phyloP scores from a whole-genome alignment of 257 asterid species.

The Eustoma russellianum region DNA sequence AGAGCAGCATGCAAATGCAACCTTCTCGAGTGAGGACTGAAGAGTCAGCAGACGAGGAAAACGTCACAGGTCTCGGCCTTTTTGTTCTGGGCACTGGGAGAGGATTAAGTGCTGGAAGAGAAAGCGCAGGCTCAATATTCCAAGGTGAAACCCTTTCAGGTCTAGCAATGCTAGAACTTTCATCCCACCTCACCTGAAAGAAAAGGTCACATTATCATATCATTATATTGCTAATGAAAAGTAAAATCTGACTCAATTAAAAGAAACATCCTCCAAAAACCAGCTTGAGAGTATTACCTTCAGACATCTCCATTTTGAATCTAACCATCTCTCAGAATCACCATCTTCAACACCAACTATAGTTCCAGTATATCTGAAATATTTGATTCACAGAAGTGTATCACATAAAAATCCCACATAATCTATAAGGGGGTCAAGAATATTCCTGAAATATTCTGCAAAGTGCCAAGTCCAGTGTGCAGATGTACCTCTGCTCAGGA shows the following conservation, averaged over 20 bases:
- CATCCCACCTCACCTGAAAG: conserved; percentile 94
- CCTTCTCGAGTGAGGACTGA: conserved; percentile 87
- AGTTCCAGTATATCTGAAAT: conserved; percentile 77
- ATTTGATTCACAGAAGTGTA: neutral
- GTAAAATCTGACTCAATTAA: no score
- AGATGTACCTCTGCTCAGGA: conserved; percentile 84
- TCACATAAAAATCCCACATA: neutral
- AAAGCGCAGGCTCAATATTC: conserved; percentile 85
- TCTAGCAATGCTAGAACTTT: conserved; percentile 68
- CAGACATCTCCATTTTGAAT: conserved; percentile 92
- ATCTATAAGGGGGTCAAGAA: no score
- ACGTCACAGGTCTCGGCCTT: conserved; percentile 59
- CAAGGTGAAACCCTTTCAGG: conserved; percentile 97
- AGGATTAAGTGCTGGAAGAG: conserved; percentile 83
- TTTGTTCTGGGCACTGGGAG: conserved; percentile 63
- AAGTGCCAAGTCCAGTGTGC: no score
- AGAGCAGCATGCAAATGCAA: conserved; percentile 1
- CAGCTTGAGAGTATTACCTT: conserved; percentile 38
- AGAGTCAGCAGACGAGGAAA: conserved; percentile 76
- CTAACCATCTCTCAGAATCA: conserved; percentile 65
- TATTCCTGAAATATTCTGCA: neutral
- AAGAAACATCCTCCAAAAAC: neutral
- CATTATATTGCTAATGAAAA: no score
- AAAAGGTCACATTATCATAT: conserved; percentile 3
- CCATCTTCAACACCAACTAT: conserved; percentile 80